phyloP scores from a whole-genome alignment of 805 yeast species.

The Candida boleticola region DNA sequence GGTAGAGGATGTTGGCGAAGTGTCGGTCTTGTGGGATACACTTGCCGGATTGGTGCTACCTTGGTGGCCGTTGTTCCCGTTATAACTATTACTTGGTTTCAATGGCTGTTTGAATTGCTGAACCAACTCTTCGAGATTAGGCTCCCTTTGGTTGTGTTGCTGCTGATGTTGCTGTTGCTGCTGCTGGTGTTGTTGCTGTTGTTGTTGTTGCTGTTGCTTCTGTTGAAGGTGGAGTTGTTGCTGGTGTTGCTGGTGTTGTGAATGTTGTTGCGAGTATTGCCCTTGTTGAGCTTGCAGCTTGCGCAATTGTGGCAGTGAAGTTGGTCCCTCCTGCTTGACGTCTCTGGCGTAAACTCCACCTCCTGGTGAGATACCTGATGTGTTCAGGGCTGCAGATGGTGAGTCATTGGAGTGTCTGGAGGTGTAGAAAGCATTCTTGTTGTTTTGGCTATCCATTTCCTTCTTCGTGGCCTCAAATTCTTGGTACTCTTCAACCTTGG shows the following conservation, averaged over 20 bases:
- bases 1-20: slow-evolving; percentile 35
- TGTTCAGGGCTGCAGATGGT: slow-evolving; percentile 16
- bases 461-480: slow-evolving; percentile 27
- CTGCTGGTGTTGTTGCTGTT: slow-evolving; percentile 5
- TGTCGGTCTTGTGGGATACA: slow-evolving; percentile 15
- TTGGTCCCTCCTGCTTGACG: slow-evolving; percentile 3
- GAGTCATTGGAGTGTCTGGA: slow-evolving; percentile 6
- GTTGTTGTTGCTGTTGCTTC: slow-evolving; percentile 1
- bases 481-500: slow-evolving; percentile 36
- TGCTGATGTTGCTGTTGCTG: neutral
- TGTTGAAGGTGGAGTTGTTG: slow-evolving; percentile 3
- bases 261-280: neutral
- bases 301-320: neutral
- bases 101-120: slow-evolving; percentile 25
- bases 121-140: slow-evolving; percentile 33
- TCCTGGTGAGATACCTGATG: slow-evolving; percentile 28
- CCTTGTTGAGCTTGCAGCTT: neutral
- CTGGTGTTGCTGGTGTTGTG: slow-evolving; percentile 4
- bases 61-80: neutral
- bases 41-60: neutral
- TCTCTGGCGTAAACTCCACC: slow-evolving; percentile 18
- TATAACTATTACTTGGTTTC: neutral
- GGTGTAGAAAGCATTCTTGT: slow-evolving; percentile 17
- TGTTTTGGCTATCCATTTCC: slow-evolving; percentile 20
- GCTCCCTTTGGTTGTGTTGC: slow-evolving; percentile 3